Percentiles rank a stretch among this genome's conserved stretches.
phyloP scores from a whole-genome alignment of 2,329 filamentous ascomycete species.

The Colletotrichum lupini region DNA sequence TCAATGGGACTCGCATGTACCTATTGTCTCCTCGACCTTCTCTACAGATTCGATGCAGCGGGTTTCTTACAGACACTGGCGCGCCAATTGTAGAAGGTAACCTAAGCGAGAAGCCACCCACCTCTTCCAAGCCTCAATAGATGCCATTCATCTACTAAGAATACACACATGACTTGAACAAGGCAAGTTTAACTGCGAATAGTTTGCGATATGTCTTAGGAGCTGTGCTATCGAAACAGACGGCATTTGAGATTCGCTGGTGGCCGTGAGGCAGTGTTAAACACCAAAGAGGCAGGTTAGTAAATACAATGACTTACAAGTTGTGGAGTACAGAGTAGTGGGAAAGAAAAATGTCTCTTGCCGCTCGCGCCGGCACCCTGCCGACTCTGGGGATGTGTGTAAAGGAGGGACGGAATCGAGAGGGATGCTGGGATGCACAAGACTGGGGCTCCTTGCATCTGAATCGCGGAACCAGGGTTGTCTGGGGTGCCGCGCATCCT shows the following conservation, averaged over 20 bases:
- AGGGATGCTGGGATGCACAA: background rate
- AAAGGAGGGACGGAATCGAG: background rate
- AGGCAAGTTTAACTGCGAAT: background rate
- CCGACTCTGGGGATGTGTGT: conserved; percentile 1
- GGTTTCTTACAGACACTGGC: too few relatives aligned
- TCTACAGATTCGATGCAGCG: too few relatives aligned
- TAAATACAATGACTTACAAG: background rate
- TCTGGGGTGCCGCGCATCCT: background rate
- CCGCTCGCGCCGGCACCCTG: conserved; percentile 13
- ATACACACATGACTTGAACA: background rate
- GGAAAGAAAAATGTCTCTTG: background rate
- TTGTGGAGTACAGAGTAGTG: background rate
- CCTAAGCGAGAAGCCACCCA: background rate
- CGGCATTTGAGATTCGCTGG: background rate
- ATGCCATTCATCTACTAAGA: background rate
- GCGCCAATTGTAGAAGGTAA: too few relatives aligned
- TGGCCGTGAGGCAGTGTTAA: background rate
- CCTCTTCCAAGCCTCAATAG: background rate
- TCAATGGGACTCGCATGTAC: too few relatives aligned
- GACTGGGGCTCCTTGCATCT: conserved; percentile 13
- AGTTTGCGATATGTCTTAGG: background rate
- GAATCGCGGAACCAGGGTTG: conserved; percentile 2
- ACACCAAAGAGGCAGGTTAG: background rate
- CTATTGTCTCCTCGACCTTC: too few relatives aligned
- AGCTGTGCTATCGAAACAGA: background rate